Percentiles rank a stretch among this genome's conserved stretches.
Evolutionary conservation across 2,329 filamentous ascomycete genomes (phyloP).

Genomic region (Xylaria multiplex): DNA sequence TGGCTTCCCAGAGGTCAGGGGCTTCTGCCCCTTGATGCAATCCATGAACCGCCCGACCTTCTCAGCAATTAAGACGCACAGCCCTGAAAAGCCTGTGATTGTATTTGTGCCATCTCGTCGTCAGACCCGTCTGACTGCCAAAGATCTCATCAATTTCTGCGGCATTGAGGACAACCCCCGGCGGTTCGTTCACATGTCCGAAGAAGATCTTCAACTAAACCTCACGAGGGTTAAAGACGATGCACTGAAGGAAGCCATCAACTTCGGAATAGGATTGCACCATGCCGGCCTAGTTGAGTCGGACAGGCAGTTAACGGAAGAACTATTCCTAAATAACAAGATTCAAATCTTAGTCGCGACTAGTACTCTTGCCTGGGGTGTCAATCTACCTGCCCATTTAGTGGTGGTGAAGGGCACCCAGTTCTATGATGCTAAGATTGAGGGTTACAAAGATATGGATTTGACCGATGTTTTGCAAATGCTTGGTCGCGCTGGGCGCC

Average conservation of each 20-base stretch:
- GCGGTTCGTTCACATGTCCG: slow-evolving; percentile 91
- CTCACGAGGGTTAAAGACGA: slow-evolving; percentile 93
- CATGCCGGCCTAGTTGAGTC: slow-evolving; percentile 97
- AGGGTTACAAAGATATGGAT: slow-evolving; percentile 99
- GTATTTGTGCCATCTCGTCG: slow-evolving; percentile 96
- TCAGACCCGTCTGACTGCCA: slow-evolving; percentile 93
- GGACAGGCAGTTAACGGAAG: slow-evolving; percentile 89
- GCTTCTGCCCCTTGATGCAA: slow-evolving; percentile 98
- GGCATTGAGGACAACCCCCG: slow-evolving; percentile 98
- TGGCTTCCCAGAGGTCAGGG: slow-evolving; percentile 92
- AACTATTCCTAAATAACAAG: slow-evolving; percentile 96
- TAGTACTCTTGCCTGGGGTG: slow-evolving; percentile 96
- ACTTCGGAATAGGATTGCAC: slow-evolving; percentile 95
- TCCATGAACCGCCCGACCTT: slow-evolving; percentile 99
- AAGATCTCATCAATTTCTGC: slow-evolving; percentile 96
- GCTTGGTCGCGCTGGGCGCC: slow-evolving; percentile 93
- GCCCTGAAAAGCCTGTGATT: slow-evolving; percentile 95
- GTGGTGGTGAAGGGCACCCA: slow-evolving; percentile 99
- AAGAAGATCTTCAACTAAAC: slow-evolving; percentile 90
- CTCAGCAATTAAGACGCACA: slow-evolving; percentile 94
- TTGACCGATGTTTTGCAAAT: slow-evolving; percentile 97
- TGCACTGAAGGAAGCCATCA: slow-evolving; percentile 90
- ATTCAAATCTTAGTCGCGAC: slow-evolving; percentile 97
- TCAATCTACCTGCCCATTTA: slow-evolving; percentile 95
- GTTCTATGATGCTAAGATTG: slow-evolving; percentile 96